Base-by-base conservation (phyloP, 257 asterid genomes). In the Asclepias syriaca region DNA sequence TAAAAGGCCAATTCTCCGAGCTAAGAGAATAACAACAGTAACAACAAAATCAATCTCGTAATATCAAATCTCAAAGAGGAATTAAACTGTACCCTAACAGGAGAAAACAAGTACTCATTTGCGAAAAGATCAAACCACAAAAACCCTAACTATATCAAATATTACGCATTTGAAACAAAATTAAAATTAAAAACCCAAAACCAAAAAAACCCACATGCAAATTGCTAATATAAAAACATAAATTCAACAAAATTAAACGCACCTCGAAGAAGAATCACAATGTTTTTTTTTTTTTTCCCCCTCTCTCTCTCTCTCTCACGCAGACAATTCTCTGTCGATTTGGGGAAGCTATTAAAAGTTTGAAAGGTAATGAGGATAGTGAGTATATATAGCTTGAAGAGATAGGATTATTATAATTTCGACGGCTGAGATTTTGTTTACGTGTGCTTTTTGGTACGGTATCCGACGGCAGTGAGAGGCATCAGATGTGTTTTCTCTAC, bases 401-500 rank as follows among this genome's bases (percentile, higher is more conserved):
- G 72, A 60, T 55, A 68, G 32, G 58, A 61, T 21, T 64, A 72
- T 71, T 29, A 2, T 16, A 73, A 80, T 76, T 87, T 34, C 3
- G 75, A 91, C 91, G 96, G 95, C 69, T 70, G 66, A 59, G 61
- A 86, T 72, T 81, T 3, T 16, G 8, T 4, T 72, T 81, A 77
- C 69, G 72, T 76, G 87, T 80, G 87, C 70, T 84, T 76, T 59
- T 53, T 12, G 8, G 34, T 48, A 63, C 61, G 40, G 75, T 64
- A 89, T 87, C 87, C 16, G 75, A 88, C 92, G 96, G 86, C 19
- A n/a, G 16, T 0, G 40, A 66, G 68, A 74, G 54, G 74, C 69
- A 48, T 2, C 43, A 13, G 48, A 77, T 88, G 97, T 89, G 97
- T 78, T 89, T 88, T 85, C 87, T 83, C 67, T 3, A 29, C 24